A percentile compares a stretch with the other conserved stretches of the same genome.
phyloP scores from a whole-genome alignment of 2,329 filamentous ascomycete genomes.

The Alternaria conjuncta region DNA sequence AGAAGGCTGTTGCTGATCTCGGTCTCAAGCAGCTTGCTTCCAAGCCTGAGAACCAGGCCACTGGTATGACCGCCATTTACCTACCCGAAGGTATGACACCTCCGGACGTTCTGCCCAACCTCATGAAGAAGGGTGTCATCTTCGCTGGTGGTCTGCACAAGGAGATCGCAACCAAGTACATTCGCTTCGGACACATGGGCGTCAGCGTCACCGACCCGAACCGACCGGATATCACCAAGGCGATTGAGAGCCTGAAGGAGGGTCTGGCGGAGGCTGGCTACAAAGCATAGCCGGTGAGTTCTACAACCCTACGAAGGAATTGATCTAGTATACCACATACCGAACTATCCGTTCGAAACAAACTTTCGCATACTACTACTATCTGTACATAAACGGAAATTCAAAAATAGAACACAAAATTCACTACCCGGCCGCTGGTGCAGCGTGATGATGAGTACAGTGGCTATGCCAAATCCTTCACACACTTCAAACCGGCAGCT shows the following conservation, averaged over 20 bases:
- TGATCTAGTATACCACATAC: neutral
- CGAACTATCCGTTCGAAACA: neutral
- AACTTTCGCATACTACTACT: neutral
- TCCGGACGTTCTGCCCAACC: conserved; percentile 81
- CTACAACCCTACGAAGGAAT: neutral
- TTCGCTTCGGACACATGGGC: conserved; percentile 97
- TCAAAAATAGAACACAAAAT: conserved; percentile 11
- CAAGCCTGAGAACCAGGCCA: conserved; percentile 89
- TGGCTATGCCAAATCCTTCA: conserved; percentile 11
- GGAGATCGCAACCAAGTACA: conserved; percentile 91
- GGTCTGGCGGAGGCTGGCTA: conserved; percentile 77
- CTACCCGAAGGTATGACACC: conserved; percentile 83
- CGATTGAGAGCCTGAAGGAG: conserved; percentile 77
- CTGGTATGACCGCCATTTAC: conserved; percentile 98
- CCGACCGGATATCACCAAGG: conserved; percentile 82
- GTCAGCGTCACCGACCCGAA: conserved; percentile 85
- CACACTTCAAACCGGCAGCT: neutral
- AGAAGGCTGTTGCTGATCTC: conserved; percentile 78
- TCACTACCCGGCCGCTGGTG: neutral
- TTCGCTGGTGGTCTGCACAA: conserved; percentile 97
- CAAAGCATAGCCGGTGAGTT: conserved; percentile 41
- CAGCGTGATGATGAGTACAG: conserved; percentile 10
- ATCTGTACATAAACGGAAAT: neutral
- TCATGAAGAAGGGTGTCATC: conserved; percentile 86
- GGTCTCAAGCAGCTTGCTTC: conserved; percentile 86